These are phyloP conservation scores for Inosperma sp. DNA, from an alignment of 768 basidiomycete genomes.

Conservation along the genomic window DNA sequence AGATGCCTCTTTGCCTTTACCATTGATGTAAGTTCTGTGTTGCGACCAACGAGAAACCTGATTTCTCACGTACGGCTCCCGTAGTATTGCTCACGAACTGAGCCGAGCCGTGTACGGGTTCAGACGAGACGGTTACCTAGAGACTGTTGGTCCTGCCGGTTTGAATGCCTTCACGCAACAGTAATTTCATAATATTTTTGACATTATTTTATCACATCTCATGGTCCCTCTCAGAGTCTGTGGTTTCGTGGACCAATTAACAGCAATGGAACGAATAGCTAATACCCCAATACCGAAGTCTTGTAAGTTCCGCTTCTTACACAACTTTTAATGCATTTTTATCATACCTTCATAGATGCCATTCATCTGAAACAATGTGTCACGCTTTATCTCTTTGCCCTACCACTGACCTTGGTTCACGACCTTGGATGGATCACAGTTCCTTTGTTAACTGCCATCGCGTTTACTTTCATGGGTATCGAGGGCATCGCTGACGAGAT, in stretches of 20 bases:
- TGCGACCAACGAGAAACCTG: background rate
- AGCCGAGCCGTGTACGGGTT: constrained; percentile 64
- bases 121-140: constrained; percentile 75
- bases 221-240: constrained; percentile 48
- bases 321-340: background rate
- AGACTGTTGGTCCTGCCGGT: constrained; percentile 86
- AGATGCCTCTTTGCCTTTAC: constrained; percentile 69
- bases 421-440: constrained; percentile 82
- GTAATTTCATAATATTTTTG: constrained; percentile 31
- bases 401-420: constrained; percentile 82
- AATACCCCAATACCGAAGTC: constrained; percentile 81
- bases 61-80: background rate
- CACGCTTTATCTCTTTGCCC: constrained; percentile 85
- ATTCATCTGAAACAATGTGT: constrained; percentile 95
- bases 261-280: constrained; percentile 85
- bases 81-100: constrained; percentile 80
- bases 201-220: background rate
- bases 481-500: constrained; percentile 95
- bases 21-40: constrained; percentile 54
- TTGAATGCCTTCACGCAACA: constrained; percentile 71
- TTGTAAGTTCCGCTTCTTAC: constrained; percentile 41
- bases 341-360: constrained; percentile 45
- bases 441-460: constrained; percentile 80
- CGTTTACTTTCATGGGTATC: constrained; percentile 91
- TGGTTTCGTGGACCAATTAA: constrained; percentile 80